These are phyloP conservation scores for Solanum bulbocastanum DNA, from an alignment of 257 asterid species.

Conservation along the genomic window DNA sequence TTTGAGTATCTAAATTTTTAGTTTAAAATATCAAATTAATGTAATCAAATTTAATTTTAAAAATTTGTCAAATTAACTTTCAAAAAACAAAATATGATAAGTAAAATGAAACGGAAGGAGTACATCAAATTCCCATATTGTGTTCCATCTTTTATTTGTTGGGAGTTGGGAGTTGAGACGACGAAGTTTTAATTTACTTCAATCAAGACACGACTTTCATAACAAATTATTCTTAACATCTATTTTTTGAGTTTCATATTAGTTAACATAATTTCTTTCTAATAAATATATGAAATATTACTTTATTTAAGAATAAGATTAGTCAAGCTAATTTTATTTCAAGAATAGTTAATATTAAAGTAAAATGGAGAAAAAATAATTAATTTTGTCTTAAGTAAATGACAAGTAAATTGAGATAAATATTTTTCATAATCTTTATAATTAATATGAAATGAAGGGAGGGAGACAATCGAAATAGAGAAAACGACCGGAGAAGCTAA, in stretches of 20 bases:
- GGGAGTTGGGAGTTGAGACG: not conserved
- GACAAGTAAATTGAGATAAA: not conserved
- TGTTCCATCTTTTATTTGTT: not conserved
- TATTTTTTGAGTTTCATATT: not conserved
- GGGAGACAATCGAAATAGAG: not conserved
- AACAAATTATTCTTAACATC: not conserved
- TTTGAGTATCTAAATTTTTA: no score
- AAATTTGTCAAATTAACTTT: no score
- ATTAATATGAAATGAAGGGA: not conserved
- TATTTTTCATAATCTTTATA: not conserved
- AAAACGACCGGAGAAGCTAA: not conserved
- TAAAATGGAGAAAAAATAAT: not conserved
- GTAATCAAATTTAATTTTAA: no score
- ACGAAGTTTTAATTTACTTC: not conserved
- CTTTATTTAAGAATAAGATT: no score
- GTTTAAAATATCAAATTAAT: no score
- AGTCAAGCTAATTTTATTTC: no score
- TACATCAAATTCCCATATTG: no score
- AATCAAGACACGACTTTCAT: not conserved
- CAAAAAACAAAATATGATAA: no score
- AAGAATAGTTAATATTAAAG: not conserved
- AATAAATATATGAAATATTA: no score
- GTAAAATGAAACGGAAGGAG: no score
- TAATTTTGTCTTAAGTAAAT: not conserved
- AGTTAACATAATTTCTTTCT: no score